Conservation (phyloP, 441 rosid species). For the Breynia disticha region DNA sequence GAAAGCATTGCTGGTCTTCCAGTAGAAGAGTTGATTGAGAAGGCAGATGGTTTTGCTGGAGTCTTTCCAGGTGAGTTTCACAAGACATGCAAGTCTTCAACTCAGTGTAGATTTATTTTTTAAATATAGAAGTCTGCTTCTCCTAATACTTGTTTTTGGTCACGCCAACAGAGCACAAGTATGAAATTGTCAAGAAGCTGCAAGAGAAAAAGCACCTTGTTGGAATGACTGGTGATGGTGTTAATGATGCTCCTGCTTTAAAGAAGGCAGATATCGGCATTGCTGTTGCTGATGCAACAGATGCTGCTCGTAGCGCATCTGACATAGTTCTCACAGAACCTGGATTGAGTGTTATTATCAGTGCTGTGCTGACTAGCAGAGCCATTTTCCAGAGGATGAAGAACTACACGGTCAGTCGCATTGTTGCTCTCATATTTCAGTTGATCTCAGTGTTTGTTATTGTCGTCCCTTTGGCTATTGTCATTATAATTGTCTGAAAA, state of each 20-base stretch:
- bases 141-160: not conserved
- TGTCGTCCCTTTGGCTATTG: not conserved
- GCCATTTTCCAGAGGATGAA: conserved; percentile 93
- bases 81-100: too few species aligned
- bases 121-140: not conserved
- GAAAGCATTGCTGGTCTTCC: conserved; percentile 45
- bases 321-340: conserved; percentile 87
- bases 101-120: too few species aligned
- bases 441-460: not conserved
- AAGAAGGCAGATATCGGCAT: conserved; percentile 83
- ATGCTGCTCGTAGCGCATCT: conserved; percentile 74
- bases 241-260: conserved; percentile 78
- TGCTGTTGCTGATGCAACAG: conserved; percentile 87
- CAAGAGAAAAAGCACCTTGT: conserved; percentile 75
- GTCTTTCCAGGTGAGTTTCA: conserved; percentile 60
- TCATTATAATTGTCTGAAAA: not conserved
- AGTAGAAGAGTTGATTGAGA: conserved; percentile 62
- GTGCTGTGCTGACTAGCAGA: conserved; percentile 80
- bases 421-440: too few species aligned
- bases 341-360: conserved; percentile 70
- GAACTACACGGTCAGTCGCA: conserved; percentile 64
- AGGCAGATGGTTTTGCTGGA: conserved; percentile 85
- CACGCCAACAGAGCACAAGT: conserved; percentile 55
- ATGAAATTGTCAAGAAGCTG: conserved; percentile 67
- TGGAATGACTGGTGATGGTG: conserved; percentile 93